Evolutionary conservation across 805 yeast species (phyloP).

Genomic region (Nakazawaea ernobii): DNA sequence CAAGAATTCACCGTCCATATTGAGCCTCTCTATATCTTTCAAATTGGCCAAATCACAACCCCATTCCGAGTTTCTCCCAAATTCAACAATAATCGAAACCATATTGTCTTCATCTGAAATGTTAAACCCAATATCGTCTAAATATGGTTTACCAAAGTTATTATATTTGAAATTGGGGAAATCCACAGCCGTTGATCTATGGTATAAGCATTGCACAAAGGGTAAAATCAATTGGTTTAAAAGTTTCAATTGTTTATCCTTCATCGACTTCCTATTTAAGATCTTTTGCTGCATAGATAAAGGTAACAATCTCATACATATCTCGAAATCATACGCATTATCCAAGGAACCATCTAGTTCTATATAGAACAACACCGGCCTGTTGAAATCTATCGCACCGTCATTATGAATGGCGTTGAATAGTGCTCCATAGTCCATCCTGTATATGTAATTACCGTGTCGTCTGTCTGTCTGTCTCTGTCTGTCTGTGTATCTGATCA

Average conservation of each 20-base stretch:
- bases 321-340: constrained; percentile 42
- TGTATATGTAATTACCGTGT: too few species aligned
- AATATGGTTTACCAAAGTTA: constrained; percentile 52
- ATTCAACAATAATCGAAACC: constrained; percentile 39
- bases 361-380: constrained; percentile 1
- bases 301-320: constrained; percentile 38
- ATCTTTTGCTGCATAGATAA: constrained; percentile 36
- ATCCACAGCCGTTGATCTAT: constrained; percentile 13
- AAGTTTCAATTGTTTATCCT: constrained; percentile 33
- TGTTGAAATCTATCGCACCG: background rate
- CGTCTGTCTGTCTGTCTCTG: background rate
- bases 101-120: constrained; percentile 52
- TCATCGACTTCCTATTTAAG: constrained; percentile 29
- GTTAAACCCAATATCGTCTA: constrained; percentile 40
- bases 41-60: constrained; percentile 46
- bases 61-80: constrained; percentile 21
- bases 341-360: constrained; percentile 5
- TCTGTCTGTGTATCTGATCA: background rate
- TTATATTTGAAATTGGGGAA: constrained; percentile 25
- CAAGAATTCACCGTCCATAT: constrained; percentile 31
- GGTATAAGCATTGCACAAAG: constrained; percentile 31
- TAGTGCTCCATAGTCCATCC: background rate
- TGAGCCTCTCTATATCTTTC: constrained; percentile 18
- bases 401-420: background rate
- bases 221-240: constrained; percentile 40